Conservation (phyloP, 169 alveolate species). For the Eimeria necatrix region DNA sequence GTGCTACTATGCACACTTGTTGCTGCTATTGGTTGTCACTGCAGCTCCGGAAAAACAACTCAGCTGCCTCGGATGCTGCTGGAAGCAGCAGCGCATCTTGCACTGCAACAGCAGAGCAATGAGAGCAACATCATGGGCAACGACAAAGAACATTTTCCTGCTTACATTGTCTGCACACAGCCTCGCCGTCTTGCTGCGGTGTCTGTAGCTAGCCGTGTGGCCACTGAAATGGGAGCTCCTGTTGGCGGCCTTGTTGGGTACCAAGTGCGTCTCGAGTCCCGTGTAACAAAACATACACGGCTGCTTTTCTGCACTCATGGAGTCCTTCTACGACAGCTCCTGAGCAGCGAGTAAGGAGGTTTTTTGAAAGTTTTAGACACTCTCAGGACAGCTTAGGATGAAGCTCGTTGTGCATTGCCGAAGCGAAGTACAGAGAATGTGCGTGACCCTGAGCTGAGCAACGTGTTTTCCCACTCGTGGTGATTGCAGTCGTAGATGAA, state of each 20-base stretch:
- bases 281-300: slow-evolving; percentile 94
- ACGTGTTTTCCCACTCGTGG: background rate
- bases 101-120: slow-evolving; percentile 25
- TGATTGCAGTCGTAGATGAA: background rate
- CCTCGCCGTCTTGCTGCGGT: slow-evolving; percentile 99
- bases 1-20: background rate
- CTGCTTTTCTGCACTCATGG: slow-evolving; percentile 99
- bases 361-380: background rate
- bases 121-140: background rate
- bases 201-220: slow-evolving; percentile 98
- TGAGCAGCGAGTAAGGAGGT: slow-evolving; percentile 30
- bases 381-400: background rate
- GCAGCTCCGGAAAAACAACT: slow-evolving; percentile 96
- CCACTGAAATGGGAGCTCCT: slow-evolving; percentile 96
- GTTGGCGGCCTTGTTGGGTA: slow-evolving; percentile 98
- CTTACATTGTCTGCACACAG: slow-evolving; percentile 98
- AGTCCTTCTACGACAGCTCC: slow-evolving; percentile 85
- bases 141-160: slow-evolving; percentile 86
- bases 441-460: too few relatives aligned
- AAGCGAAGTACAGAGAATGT: too few relatives aligned
- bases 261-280: slow-evolving; percentile 97
- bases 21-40: slow-evolving; percentile 29
- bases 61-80: slow-evolving; percentile 94
- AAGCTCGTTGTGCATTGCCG: too few relatives aligned
- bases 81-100: slow-evolving; percentile 86